Conservation (phyloP, 75 land plant species). For the Azolla pinnata region DNA sequence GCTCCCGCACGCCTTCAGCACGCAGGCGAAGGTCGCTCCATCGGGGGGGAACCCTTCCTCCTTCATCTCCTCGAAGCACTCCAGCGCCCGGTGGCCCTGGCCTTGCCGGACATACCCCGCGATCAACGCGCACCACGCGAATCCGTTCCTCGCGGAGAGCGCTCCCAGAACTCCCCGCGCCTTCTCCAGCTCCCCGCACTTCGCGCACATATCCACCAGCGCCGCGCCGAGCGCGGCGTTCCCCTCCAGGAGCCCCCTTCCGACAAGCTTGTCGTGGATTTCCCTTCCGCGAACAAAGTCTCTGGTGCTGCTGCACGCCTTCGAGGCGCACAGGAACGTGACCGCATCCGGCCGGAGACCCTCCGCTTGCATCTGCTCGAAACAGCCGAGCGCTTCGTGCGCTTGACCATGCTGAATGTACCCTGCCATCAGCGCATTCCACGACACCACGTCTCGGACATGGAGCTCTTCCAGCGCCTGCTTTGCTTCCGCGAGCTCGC, state of each 20-base stretch:
- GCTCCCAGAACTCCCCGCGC: constrained; percentile 5
- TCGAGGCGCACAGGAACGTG: constrained; percentile 1
- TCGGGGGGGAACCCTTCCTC: constrained; percentile 12
- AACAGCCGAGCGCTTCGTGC: constrained; percentile 1
- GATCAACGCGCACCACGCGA: constrained; percentile 19
- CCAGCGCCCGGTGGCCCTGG: background rate
- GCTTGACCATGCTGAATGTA: constrained; percentile 9
- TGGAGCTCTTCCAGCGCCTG: constrained; percentile 8
- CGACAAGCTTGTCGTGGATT: constrained; percentile 7
- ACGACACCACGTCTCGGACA: constrained; percentile 1
- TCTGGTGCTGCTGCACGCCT: constrained; percentile 6
- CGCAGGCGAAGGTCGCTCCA: constrained; percentile 13
- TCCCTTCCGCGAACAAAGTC: constrained; percentile 1
- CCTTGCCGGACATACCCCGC: constrained; percentile 17
- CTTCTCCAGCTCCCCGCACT: constrained; percentile 4
- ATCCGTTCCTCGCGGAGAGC: constrained; percentile 6
- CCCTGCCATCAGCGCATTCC: constrained; percentile 16
- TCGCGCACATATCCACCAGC: background rate
- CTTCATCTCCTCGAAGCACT: constrained; percentile 10
- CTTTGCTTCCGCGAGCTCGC: constrained; percentile 5
- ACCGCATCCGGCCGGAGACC: constrained; percentile 3
- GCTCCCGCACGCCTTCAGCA: constrained; percentile 15
- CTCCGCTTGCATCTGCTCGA: background rate
- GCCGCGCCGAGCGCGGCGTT: background rate
- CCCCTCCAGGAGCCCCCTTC: background rate